Base-by-base conservation (phyloP, 768 basidiomycete species). In the Tulasnella sp. region DNA sequence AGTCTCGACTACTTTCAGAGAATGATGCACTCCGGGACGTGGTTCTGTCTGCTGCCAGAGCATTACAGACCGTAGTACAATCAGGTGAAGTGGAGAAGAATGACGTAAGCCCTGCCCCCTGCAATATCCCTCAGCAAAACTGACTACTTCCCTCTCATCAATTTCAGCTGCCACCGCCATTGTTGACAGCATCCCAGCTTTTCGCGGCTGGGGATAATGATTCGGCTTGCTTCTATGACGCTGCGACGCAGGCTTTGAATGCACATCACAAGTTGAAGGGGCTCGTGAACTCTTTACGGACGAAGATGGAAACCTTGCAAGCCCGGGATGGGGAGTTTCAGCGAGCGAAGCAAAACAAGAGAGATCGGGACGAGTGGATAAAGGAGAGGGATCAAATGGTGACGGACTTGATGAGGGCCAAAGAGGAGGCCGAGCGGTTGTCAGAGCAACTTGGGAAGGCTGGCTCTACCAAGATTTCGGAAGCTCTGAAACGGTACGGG, bases 1-100 rank as follows among this genome's bases (percentile, higher is more conserved):
- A 85, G 41, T 72, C 71, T 22, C 77, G 78, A 45, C 76, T 91
- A 19, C 68, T 73, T 29, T 79, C 82, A 38, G 87, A 92, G 67
- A 88, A 84, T 54, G 66, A 76, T 30, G 72, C 74, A 34, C 73
- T 91, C 34, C 79, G 80, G 55, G 78, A 75, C 29, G 69, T 87
- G 25, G 67, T 87, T 2, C 66, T 92, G 51, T 74, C 75, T 41
- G 73, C 79, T 4, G 79, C 82, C 34, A 88, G 89, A 64, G 81
- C 83, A 60, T 67, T 86, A 17, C 60, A 64, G 25, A 21, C 29
- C 21, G 55, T 60, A 0, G 81, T 84, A 66, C 69, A 73, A 15
- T 68, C 82, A 49, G 56, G 43, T 19, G 38, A 56, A 15, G 21
- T 44, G 9, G 22, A 8, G 24, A 25, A 24, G n/a, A 53, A 29